Evolutionary conservation across 2,329 filamentous ascomycete species (phyloP), one percentile per base, ranked within the genome.

Genomic region (Xylaria multiplex): DNA sequence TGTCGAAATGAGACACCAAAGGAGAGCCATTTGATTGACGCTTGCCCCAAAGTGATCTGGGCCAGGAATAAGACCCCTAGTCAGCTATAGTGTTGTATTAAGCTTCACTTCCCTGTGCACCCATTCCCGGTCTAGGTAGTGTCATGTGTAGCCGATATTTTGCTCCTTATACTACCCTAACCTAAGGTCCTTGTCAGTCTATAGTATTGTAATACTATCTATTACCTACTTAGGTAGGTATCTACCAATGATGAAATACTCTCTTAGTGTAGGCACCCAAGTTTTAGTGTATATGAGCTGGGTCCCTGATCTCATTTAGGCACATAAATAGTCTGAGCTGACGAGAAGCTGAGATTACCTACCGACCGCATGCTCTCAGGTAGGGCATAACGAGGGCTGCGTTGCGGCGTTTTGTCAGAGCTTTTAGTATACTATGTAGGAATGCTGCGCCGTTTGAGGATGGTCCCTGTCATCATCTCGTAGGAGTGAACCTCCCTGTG

Each of bases 311-410:
- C 40, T 60, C 56, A 60, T 40, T 43, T 43, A 43, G 40, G 32
- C 32, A 57, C 45, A 58, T 42, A 54, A 49, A 58, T 43, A 65
- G 64, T 46, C 57, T 61, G 48, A 62, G 57, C 61, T 67, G 53
- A 58, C n/a, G 54, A 57, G 40, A 45, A 45, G 65, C 65, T 67
- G 57, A 65, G 48, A 37, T n/a, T 9, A 5, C 22, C n/a, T 9
- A 5, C 22, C 46, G 14, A 19, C 37, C 22, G 7, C 43, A 45
- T 27, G 7, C 32, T 22, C 48, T 42, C 55, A 63, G 59, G 52
- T 27, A 64, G 64, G 64, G 56, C 64, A 56, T 27, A 56, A 53
- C 46, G 30, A 54, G 49, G 56, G 30, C 16, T 43, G 32, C 19
- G 55, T 22, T 43, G 32, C 37, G 55, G 62, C 49, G 30, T 59